Percentiles rank a stretch among this genome's conserved stretches.
Conservation (phyloP, 2,329 filamentous ascomycete species). For the Stylonectria norvegica region DNA sequence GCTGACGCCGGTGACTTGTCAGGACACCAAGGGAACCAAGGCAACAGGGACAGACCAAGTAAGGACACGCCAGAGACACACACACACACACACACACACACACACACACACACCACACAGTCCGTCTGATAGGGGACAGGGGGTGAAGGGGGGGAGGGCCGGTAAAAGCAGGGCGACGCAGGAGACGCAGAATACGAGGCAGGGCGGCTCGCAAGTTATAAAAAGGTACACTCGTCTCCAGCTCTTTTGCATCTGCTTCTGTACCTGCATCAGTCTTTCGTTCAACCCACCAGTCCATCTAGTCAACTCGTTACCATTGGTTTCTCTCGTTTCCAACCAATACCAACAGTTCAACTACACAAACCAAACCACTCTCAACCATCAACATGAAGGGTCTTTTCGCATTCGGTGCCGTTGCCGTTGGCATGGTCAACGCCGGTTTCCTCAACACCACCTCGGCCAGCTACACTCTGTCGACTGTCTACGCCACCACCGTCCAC, state of each 20-base stretch:
- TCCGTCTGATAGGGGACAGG: too few species aligned
- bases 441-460: background rate
- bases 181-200: too few species aligned
- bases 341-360: background rate
- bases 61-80: too few species aligned
- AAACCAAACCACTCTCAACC: too few species aligned
- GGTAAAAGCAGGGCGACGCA: too few species aligned
- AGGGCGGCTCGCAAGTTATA: too few species aligned
- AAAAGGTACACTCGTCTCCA: background rate
- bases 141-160: too few species aligned
- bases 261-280: background rate
- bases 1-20: too few species aligned
- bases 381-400: background rate
- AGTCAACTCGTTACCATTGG: background rate
- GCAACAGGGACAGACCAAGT: too few species aligned
- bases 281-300: background rate
- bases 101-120: too few species aligned
- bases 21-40: too few species aligned
- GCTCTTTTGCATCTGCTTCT: background rate
- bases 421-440: background rate
- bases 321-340: background rate
- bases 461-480: background rate
- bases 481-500: conserved; percentile 1
- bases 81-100: too few species aligned
- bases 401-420: background rate